These are phyloP conservation scores for Dictyostelium firmibasis DNA, from an alignment of 78 protist species.

Conservation along the genomic window DNA sequence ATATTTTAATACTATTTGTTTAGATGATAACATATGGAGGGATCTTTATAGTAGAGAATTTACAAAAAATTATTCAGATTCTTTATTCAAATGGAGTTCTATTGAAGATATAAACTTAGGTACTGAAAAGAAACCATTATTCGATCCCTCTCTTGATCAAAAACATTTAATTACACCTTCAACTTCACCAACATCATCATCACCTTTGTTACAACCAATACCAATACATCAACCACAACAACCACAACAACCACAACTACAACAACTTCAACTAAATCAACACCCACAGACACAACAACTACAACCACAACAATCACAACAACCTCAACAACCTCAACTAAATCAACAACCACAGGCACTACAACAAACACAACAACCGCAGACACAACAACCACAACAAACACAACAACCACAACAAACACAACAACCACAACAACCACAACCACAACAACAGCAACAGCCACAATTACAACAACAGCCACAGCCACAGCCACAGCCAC, in stretches of 20 bases:
- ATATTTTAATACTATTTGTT: not conserved
- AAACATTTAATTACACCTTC: not conserved
- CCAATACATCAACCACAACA: not conserved
- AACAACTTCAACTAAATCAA: no score
- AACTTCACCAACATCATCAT: not conserved
- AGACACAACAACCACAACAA: not conserved
- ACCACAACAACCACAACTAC: not conserved
- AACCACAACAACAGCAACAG: not conserved
- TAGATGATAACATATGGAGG: slow-evolving; percentile 15
- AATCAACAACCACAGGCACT: not conserved
- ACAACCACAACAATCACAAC: not conserved
- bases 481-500: not conserved
- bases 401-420: not conserved
- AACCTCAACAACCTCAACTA: not conserved
- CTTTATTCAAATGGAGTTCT: not conserved
- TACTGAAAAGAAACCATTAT: not conserved
- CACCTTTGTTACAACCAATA: not conserved
- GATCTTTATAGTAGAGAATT: slow-evolving; percentile 4
- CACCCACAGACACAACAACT: no score
- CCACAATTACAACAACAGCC: not conserved
- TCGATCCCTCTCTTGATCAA: not conserved
- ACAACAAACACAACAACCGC: not conserved
- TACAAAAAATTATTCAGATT: not conserved
- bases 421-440: not conserved
- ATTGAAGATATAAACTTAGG: not conserved